Evolutionary conservation across 1,284 basidiomycete species (phyloP).

Genomic region (Trichosporon inkin): DNA sequence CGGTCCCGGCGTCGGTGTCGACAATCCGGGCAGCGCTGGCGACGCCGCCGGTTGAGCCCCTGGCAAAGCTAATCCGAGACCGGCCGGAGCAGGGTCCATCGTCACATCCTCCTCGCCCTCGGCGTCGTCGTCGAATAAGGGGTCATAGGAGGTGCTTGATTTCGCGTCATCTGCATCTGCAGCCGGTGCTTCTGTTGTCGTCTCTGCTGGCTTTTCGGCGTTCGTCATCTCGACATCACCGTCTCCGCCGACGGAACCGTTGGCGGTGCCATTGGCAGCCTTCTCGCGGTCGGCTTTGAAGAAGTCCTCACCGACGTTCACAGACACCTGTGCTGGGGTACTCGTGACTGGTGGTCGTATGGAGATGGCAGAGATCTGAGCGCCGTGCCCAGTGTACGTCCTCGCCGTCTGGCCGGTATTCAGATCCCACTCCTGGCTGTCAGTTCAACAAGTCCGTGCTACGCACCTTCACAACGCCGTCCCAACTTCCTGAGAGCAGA

Average conservation of each 20-base stretch:
- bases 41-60: constrained; percentile 4
- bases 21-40: constrained; percentile 4
- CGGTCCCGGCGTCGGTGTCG: constrained; percentile 18
- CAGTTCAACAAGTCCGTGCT: constrained; percentile 8
- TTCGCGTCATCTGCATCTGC: constrained; percentile 21
- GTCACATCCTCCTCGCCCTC: constrained; percentile 34
- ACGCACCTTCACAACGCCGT: constrained; percentile 79
- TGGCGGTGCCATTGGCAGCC: constrained; percentile 1
- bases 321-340: constrained; percentile 24
- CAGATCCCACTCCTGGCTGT: constrained; percentile 87
- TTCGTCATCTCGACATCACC: constrained; percentile 25
- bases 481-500: constrained; percentile 91
- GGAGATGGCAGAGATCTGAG: constrained; percentile 78
- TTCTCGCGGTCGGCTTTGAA: constrained; percentile 27
- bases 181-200: constrained; percentile 13
- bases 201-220: constrained; percentile 5
- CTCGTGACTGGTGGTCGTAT: constrained; percentile 59
- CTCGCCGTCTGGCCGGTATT: constrained; percentile 80
- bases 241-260: constrained; percentile 6
- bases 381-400: constrained; percentile 74
- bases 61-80: constrained; percentile 12
- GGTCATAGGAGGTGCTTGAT: constrained; percentile 29
- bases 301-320: constrained; percentile 38
- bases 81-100: background rate
- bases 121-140: constrained; percentile 43